phyloP scores from a whole-genome alignment of 1,284 basidiomycete genomes.

The Ustilago nuda region DNA sequence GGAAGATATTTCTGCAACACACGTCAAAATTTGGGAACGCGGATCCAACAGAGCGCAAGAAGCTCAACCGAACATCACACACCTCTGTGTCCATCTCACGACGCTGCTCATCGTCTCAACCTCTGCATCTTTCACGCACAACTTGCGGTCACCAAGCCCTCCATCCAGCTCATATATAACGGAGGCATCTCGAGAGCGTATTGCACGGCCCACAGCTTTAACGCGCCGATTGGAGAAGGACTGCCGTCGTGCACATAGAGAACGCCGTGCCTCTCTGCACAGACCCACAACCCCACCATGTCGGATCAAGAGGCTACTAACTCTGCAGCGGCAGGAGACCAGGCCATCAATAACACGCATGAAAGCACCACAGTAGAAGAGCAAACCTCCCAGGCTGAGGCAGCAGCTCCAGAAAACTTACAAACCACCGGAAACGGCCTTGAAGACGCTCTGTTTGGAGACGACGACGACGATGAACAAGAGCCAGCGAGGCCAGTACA shows the following conservation, averaged over 20 bases:
- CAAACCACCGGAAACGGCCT: conserved; percentile 20
- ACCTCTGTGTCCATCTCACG: background rate
- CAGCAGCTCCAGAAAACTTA: background rate
- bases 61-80: background rate
- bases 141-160: background rate
- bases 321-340: conserved; percentile 5
- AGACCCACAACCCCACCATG: conserved; percentile 31
- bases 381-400: background rate
- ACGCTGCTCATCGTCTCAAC: background rate
- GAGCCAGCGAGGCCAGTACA: conserved; percentile 26
- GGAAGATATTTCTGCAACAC: conserved; percentile 13
- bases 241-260: background rate
- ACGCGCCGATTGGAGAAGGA: background rate
- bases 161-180: background rate
- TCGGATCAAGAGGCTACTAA: conserved; percentile 34
- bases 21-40: conserved; percentile 15
- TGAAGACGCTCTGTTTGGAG: conserved; percentile 54
- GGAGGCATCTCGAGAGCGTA: background rate
- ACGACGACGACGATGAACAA: conserved; percentile 50
- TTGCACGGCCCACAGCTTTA: background rate
- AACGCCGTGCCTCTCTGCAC: conserved; percentile 7
- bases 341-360: conserved; percentile 2
- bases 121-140: background rate
- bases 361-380: background rate
- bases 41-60: conserved; percentile 11